A percentile compares a stretch with the other conserved stretches of the same genome.
phyloP scores from a whole-genome alignment of 2,329 filamentous ascomycete genomes.

The Fusarium sacchari region DNA sequence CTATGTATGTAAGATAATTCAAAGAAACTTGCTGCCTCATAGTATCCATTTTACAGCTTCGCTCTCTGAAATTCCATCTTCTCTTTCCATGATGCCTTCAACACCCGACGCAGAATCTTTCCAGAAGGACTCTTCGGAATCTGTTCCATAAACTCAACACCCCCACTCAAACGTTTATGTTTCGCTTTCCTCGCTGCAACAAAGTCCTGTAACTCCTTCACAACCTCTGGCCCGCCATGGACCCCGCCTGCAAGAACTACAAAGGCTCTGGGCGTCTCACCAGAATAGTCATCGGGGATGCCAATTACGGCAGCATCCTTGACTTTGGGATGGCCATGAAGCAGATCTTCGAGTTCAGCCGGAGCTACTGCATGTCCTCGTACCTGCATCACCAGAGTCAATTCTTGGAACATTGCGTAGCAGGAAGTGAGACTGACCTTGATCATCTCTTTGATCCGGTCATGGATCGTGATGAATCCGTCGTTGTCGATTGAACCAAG shows the following conservation, averaged over 20 bases:
- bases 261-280: not conserved
- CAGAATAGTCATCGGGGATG: not conserved
- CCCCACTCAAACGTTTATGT: not conserved
- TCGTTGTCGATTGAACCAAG: not conserved
- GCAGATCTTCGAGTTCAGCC: not conserved
- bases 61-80: not conserved
- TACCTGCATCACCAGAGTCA: not conserved
- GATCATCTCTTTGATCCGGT: not conserved
- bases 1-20: accelerated
- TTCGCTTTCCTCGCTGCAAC: not conserved
- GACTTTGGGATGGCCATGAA: not conserved
- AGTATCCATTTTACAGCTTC: not conserved
- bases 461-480: not conserved
- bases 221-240: accelerated
- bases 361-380: not conserved
- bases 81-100: not conserved
- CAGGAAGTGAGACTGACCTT: not conserved
- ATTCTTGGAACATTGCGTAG: not conserved
- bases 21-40: accelerated
- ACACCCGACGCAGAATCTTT: not conserved
- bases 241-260: not conserved
- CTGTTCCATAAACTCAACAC: not conserved
- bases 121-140: not conserved
- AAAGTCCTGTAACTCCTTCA: not conserved
- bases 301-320: not conserved